These are phyloP conservation scores for Hsuehochloa calcarea DNA, from an alignment of 176 grass and related monocot species.

Conservation along the genomic window DNA sequence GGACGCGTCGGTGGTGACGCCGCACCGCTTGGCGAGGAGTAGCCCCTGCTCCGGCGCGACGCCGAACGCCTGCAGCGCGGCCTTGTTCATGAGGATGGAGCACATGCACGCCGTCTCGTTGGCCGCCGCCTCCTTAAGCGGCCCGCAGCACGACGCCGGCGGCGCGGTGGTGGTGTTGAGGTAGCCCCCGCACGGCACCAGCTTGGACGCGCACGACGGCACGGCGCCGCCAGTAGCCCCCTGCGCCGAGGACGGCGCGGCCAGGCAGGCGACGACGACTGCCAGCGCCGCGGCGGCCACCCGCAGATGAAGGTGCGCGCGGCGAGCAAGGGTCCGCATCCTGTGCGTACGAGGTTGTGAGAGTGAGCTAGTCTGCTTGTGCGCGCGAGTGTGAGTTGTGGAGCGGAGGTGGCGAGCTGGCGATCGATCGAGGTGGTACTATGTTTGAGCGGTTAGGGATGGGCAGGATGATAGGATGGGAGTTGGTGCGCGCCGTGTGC, in stretches of 20 bases:
- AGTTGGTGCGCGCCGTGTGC: neutral
- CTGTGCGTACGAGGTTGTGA: neutral
- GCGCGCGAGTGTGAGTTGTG: neutral
- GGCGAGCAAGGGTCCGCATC: neutral
- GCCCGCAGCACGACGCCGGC: slow-evolving; percentile 56
- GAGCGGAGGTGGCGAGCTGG: neutral
- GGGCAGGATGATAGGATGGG: no score
- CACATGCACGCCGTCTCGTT: slow-evolving; percentile 68
- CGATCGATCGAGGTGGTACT: neutral
- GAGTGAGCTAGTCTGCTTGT: neutral
- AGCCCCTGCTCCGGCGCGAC: slow-evolving; percentile 48
- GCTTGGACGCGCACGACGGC: slow-evolving; percentile 55
- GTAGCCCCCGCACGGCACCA: slow-evolving; percentile 53
- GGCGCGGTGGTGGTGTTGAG: slow-evolving; percentile 55
- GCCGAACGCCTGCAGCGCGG: slow-evolving; percentile 50
- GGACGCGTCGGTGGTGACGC: slow-evolving; percentile 45
- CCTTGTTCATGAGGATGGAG: slow-evolving; percentile 57
- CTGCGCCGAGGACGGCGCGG: neutral
- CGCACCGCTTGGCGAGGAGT: slow-evolving; percentile 58
- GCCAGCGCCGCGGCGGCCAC: neutral
- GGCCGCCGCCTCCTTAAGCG: slow-evolving; percentile 54
- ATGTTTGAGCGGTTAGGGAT: neutral
- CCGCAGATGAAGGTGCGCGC: neutral
- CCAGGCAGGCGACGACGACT: neutral
- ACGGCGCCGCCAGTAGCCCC: neutral